Percentiles rank a stretch among this genome's conserved stretches.
Conservation (phyloP, 2,329 filamentous ascomycete species). For the Curvularia verruculosa region DNA sequence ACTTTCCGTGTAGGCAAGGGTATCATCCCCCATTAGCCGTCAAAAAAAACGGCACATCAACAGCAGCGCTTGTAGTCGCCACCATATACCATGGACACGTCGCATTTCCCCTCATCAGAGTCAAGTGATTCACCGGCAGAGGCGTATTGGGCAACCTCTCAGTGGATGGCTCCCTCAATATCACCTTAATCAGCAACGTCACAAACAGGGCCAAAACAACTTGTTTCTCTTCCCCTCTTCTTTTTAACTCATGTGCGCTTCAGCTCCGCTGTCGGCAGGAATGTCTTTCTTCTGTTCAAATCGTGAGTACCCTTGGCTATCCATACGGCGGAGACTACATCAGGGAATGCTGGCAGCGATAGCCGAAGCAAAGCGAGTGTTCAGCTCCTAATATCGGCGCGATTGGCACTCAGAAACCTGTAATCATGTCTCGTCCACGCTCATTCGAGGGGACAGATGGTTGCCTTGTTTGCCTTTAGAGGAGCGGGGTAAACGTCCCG, state of each 20-base stretch:
- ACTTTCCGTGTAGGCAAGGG: not conserved
- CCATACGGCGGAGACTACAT: conserved; percentile 6
- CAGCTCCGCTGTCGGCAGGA: conserved; percentile 1
- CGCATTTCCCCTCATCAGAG: not conserved
- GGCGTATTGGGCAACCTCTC: not conserved
- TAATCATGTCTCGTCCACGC: not conserved
- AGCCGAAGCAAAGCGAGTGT: conserved; percentile 1
- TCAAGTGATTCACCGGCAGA: not conserved
- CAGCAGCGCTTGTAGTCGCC: not conserved
- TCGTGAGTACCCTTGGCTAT: conserved; percentile 8
- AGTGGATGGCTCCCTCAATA: not conserved
- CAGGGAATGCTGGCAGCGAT: not conserved
- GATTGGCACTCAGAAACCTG: not conserved
- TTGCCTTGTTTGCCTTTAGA: not conserved
- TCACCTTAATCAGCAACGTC: not conserved
- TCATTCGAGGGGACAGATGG: not conserved
- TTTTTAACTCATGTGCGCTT: not conserved
- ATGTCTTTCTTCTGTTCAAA: not conserved
- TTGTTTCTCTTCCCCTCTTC: not conserved
- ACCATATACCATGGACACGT: not conserved
- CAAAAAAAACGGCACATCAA: not conserved
- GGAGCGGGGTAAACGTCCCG: not conserved
- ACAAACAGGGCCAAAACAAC: not conserved
- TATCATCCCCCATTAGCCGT: not conserved
- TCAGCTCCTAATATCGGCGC: not conserved